These are phyloP conservation scores for Chalciporus pseudorubinellus DNA, from an alignment of 768 basidiomycete species.

Conservation along the genomic window DNA sequence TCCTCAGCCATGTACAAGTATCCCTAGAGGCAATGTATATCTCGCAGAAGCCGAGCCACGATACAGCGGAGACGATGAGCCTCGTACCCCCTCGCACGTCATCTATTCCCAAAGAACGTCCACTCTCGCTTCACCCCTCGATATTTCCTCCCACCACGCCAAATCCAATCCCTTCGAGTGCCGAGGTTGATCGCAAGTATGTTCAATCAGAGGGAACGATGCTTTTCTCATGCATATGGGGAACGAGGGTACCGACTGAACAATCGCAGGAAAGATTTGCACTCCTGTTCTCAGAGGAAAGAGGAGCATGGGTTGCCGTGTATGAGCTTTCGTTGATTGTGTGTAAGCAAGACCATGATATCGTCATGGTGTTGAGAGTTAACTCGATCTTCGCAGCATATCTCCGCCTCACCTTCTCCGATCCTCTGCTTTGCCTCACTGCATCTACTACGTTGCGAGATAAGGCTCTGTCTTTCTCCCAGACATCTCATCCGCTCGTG, in stretches of 20 bases:
- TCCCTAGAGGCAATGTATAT: slow-evolving; percentile 83
- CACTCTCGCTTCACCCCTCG: slow-evolving; percentile 48
- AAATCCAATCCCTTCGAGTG: slow-evolving; percentile 74
- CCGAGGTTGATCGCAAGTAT: slow-evolving; percentile 73
- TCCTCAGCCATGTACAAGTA: slow-evolving; percentile 70
- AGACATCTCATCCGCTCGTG: slow-evolving; percentile 35
- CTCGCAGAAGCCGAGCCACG: slow-evolving; percentile 42
- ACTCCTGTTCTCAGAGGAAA: slow-evolving; percentile 61
- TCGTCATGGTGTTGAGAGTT: neutral
- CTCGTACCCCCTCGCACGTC: slow-evolving; percentile 55
- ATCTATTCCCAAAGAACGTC: slow-evolving; percentile 39
- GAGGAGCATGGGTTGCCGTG: slow-evolving; percentile 72
- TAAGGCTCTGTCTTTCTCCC: slow-evolving; percentile 53
- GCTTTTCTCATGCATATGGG: slow-evolving; percentile 74
- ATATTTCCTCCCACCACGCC: slow-evolving; percentile 84
- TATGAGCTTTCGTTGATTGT: slow-evolving; percentile 78
- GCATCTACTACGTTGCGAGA: slow-evolving; percentile 87
- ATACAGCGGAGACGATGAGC: slow-evolving; percentile 36
- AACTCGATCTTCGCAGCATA: slow-evolving; percentile 51
- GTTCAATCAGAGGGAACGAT: slow-evolving; percentile 74
- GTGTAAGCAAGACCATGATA: slow-evolving; percentile 48
- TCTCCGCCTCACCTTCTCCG: slow-evolving; percentile 60
- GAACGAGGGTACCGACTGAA: slow-evolving; percentile 45
- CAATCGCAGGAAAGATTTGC: slow-evolving; percentile 56
- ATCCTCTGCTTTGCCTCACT: slow-evolving; percentile 83